Conservation (phyloP, 768 basidiomycete genomes). For the Termitomyces sp. region DNA sequence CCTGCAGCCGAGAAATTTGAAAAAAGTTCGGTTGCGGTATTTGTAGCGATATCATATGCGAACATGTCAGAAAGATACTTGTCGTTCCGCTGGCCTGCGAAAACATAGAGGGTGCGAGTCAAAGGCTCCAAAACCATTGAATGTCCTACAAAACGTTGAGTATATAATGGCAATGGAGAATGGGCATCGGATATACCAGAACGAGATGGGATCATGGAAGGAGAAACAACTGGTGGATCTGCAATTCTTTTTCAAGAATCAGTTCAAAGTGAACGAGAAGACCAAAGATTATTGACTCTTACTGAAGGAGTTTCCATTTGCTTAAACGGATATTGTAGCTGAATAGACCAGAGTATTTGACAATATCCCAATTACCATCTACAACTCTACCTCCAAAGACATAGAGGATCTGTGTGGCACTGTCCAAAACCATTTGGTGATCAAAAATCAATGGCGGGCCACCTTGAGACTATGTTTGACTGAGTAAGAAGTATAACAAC, state of each 20-base stretch:
- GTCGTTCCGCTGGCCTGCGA: conserved; percentile 70
- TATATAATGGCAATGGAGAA: background rate
- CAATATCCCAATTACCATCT: conserved; percentile 56
- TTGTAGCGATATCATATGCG: conserved; percentile 58
- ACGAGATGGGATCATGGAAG: conserved; percentile 51
- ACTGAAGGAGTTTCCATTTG: conserved; percentile 72
- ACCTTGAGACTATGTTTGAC: conserved; percentile 43
- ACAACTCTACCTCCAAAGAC: conserved; percentile 74
- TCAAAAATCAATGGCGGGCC: conserved; percentile 77
- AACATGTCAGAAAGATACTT: conserved; percentile 76
- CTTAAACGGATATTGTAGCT: conserved; percentile 63
- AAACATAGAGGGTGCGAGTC: conserved; percentile 60
- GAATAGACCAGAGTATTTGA: conserved; percentile 70
- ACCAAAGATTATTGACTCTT: conserved; percentile 20
- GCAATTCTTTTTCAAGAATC: conserved; percentile 16
- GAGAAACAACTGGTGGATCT: conserved; percentile 26
- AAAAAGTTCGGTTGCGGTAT: conserved; percentile 58
- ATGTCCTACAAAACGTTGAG: conserved; percentile 45
- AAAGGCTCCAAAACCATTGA: conserved; percentile 76
- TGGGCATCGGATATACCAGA: conserved; percentile 40
- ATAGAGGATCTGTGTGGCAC: conserved; percentile 66
- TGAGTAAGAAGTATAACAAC: conserved; percentile 1
- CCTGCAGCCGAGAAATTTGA: conserved; percentile 57
- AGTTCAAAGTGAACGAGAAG: background rate
- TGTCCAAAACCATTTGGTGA: conserved; percentile 80